phyloP scores from a whole-genome alignment of 495 filamentous ascomycete species.

The Aspergillus panamensis region DNA sequence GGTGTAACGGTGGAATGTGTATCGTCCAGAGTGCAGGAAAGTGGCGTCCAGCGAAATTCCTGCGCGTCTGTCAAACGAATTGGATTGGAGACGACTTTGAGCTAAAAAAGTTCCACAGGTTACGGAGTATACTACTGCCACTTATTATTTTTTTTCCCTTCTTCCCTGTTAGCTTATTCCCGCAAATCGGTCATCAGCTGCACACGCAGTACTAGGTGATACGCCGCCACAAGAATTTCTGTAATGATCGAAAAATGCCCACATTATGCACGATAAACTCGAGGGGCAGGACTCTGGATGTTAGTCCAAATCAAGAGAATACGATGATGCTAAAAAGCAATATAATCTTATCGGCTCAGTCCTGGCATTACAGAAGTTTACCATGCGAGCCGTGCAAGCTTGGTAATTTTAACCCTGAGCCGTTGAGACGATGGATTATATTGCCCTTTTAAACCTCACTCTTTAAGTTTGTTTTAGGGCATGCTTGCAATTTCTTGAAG shows the following conservation, averaged over 20 bases:
- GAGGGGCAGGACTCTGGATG: neutral
- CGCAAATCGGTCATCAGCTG: slow-evolving; percentile 2
- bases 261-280: slow-evolving; percentile 15
- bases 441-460: neutral
- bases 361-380: too few relatives aligned
- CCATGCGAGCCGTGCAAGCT: too few relatives aligned
- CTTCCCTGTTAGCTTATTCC: neutral
- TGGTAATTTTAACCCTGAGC: neutral
- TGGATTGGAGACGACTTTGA: neutral
- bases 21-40: slow-evolving; percentile 14
- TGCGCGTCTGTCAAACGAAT: slow-evolving; percentile 14
- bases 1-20: slow-evolving; percentile 7
- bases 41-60: slow-evolving; percentile 17
- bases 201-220: slow-evolving; percentile 9
- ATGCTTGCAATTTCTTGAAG: neutral
- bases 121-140: neutral
- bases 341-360: too few relatives aligned
- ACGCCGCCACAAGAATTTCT: neutral
- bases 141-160: neutral
- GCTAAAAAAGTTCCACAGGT: neutral
- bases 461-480: neutral
- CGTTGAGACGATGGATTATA: slow-evolving; percentile 8
- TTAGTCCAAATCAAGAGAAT: neutral
- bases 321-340: neutral
- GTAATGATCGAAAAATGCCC: slow-evolving; percentile 11